Evolutionary conservation across 163 green algal species (phyloP), one percentile per base, ranked within the genome.

Genomic region (Scenedesmus sp.): DNA sequence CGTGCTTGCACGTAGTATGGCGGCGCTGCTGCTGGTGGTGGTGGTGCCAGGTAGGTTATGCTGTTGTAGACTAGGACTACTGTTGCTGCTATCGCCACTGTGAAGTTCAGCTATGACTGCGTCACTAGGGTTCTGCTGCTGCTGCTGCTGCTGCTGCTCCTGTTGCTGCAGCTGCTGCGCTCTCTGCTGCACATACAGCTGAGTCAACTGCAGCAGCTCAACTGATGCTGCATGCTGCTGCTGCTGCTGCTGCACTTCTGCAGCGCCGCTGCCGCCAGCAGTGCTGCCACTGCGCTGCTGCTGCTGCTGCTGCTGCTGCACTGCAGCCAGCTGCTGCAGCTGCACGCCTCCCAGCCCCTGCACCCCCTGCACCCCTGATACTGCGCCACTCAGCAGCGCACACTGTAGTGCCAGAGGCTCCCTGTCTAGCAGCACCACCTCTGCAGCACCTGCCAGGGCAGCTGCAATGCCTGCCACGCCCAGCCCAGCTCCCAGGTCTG

Each of bases 331-430:
- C 87, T 76, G 77, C 57, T 91, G 86, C 70, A 76, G 64, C 26
- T 89, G 62, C 83, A 70, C 76, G 46, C n/a, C 20, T 18, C 88
- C 76, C 16, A 92, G 76, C 26, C 59, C 77, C 66, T 88, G 81
- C 60, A 92, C 84, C 10, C 67, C 73, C 12, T 18, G 16, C 20
- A 90, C 57, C 13, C 82, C 90, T 54, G 90, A 86, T 3, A 73
- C 83, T 23, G 83, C 90, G 46, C 57, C 83, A 52, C 89, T 81
- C 46, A 97, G 59, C 82, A 97, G 82, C 3, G 93, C 95, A 91
- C 97, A 99, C 91, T 97, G 91, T 84, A 99, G 94, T 10, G 97
- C 96, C 62, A 98, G 93, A 0, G 95, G 95, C 93, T 99, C 97
- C 0, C 97, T 91, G 91, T 99, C 97, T 20, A 98, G 88, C 84